phyloP scores from a whole-genome alignment of 202 grass and related monocot genomes.

The Zizania palustris region DNA sequence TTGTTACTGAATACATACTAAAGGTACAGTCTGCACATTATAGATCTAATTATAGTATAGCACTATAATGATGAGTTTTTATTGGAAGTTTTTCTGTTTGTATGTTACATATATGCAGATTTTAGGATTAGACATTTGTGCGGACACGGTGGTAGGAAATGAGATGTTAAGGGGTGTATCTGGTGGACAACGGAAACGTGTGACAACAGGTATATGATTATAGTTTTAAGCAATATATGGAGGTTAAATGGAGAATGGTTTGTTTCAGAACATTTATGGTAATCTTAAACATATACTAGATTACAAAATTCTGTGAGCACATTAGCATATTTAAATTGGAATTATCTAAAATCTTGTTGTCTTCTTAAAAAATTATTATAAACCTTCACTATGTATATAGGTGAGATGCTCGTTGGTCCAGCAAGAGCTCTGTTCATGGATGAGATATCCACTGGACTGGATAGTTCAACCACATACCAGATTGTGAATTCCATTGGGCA shows the following conservation, averaged over 20 bases:
- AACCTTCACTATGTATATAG: slow-evolving; percentile 41
- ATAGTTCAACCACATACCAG: slow-evolving; percentile 97
- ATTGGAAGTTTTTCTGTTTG: slow-evolving; percentile 7
- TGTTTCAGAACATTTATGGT: not conserved
- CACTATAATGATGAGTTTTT: not conserved
- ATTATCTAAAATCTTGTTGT: not conserved
- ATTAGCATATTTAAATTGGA: not conserved
- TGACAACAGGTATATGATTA: slow-evolving; percentile 68
- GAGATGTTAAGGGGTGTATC: slow-evolving; percentile 95
- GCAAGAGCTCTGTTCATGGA: slow-evolving; percentile 97
- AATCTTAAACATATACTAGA: no score
- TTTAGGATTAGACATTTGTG: slow-evolving; percentile 81
- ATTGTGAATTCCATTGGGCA: slow-evolving; percentile 92
- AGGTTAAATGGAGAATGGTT: not conserved
- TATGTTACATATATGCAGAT: slow-evolving; percentile 52
- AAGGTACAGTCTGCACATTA: slow-evolving; percentile 56
- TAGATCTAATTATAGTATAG: slow-evolving; percentile 20
- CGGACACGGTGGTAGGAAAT: slow-evolving; percentile 88
- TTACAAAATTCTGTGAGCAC: no score
- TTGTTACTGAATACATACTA: slow-evolving; percentile 84
- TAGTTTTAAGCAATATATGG: slow-evolving; percentile 6
- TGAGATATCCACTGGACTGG: slow-evolving; percentile 97
- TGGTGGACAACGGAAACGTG: slow-evolving; percentile 91
- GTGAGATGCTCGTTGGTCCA: slow-evolving; percentile 98
- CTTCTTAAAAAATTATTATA: not conserved